Evolutionary conservation across 2,329 filamentous ascomycete genomes (phyloP).

Genomic region (Pezicula rhizophila): DNA sequence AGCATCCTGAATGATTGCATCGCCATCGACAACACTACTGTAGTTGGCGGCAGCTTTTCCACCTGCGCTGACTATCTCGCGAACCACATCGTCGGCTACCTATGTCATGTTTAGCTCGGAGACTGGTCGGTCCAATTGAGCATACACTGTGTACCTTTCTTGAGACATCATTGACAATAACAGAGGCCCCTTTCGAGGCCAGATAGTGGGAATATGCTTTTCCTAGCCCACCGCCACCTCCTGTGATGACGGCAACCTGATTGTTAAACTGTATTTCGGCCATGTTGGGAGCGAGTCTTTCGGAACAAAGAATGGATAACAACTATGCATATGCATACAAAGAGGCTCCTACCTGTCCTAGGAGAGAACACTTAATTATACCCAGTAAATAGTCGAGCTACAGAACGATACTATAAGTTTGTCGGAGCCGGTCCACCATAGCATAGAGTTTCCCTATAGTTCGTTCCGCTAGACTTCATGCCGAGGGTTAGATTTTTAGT

Average conservation of each 20-base stretch:
- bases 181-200: conserved; percentile 79
- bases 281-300: no score
- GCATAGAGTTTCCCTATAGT: no score
- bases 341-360: no score
- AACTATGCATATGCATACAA: no score
- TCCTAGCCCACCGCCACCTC: conserved; percentile 75
- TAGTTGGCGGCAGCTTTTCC: conserved; percentile 98
- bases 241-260: conserved; percentile 84
- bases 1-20: conserved; percentile 87
- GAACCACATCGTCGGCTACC: conserved; percentile 77
- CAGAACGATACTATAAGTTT: no score
- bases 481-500: no score
- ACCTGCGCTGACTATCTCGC: conserved; percentile 78
- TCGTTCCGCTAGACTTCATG: no score
- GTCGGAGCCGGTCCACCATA: no score
- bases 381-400: no score
- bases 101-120: conserved; percentile 29
- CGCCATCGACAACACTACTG: conserved; percentile 87
- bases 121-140: conserved; percentile 79
- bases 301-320: no score
- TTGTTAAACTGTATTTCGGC: conserved; percentile 71
- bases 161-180: conserved; percentile 95
- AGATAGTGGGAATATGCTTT: conserved; percentile 86
- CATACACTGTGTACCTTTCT: conserved; percentile 92
- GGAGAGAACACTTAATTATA: no score